Evolutionary conservation across 192 early-diverging fungal species (phyloP).

Genomic region (Lunasporangiospora selenospora): DNA sequence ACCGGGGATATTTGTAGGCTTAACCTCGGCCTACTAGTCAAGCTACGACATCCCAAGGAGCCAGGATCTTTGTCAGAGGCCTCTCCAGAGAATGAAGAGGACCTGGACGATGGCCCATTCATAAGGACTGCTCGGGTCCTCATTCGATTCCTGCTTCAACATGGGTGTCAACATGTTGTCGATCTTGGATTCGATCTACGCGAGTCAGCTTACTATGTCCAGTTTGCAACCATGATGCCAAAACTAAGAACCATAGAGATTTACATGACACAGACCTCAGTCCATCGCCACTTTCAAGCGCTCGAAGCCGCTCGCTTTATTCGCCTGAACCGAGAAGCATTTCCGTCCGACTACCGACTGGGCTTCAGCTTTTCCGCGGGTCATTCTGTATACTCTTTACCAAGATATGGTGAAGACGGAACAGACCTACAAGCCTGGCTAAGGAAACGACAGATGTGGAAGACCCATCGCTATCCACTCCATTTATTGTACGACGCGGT

Average conservation of each 20-base stretch:
- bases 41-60: too few species aligned
- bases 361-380: not conserved
- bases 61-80: too few species aligned
- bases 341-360: not conserved
- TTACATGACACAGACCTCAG: not conserved
- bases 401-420: not conserved
- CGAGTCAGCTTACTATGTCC: not conserved
- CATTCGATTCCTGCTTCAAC: not conserved
- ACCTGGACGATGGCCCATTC: too few species aligned
- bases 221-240: not conserved
- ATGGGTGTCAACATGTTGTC: not conserved
- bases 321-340: not conserved
- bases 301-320: slow-evolving; percentile 4
- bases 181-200: not conserved
- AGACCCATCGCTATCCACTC: too few species aligned
- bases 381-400: not conserved
- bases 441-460: not conserved
- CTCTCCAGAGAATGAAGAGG: too few species aligned
- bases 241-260: not conserved
- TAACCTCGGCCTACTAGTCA: too few species aligned
- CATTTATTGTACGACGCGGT: slow-evolving; percentile 11
- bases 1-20: too few species aligned
- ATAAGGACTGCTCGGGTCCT: too few species aligned
- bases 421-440: not conserved
- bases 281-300: not conserved